These are phyloP conservation scores for Metschnikowia matae DNA, from an alignment of 805 yeast genomes.

Conservation along the genomic window DNA sequence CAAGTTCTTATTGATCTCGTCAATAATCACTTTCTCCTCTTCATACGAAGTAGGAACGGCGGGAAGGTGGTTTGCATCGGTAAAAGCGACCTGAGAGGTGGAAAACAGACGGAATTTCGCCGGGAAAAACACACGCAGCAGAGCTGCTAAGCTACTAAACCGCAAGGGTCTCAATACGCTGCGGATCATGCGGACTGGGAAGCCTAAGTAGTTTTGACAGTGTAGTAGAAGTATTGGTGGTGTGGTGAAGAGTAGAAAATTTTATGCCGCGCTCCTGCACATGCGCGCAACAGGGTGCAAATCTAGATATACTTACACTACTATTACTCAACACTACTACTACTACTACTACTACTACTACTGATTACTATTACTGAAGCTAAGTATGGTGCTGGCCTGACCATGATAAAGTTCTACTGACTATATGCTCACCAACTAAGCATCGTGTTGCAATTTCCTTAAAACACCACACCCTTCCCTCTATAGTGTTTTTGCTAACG, in stretches of 20 bases:
- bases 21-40: constrained; percentile 68
- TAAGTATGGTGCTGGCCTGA: too few relatives aligned
- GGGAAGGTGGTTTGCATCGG: constrained; percentile 9
- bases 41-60: constrained; percentile 49
- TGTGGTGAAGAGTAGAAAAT: not conserved
- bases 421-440: too few relatives aligned
- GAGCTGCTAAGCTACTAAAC: not conserved
- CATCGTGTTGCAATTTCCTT: too few relatives aligned
- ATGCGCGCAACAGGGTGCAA: constrained; percentile 4
- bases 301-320: not conserved
- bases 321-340: too few relatives aligned
- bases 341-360: too few relatives aligned
- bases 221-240: not conserved
- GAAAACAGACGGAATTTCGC: constrained; percentile 4
- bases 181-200: constrained; percentile 1
- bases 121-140: not conserved
- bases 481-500: too few relatives aligned
- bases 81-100: not conserved
- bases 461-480: too few relatives aligned
- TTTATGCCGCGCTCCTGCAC: not conserved
- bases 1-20: constrained; percentile 48
- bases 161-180: not conserved
- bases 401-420: too few relatives aligned
- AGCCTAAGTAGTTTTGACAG: not conserved
- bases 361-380: too few relatives aligned